A percentile compares a stretch with the other conserved stretches of the same genome.
These are phyloP conservation scores for Fusarium poae DNA, from an alignment of 2,329 filamentous ascomycete genomes.

Conservation along the genomic window DNA sequence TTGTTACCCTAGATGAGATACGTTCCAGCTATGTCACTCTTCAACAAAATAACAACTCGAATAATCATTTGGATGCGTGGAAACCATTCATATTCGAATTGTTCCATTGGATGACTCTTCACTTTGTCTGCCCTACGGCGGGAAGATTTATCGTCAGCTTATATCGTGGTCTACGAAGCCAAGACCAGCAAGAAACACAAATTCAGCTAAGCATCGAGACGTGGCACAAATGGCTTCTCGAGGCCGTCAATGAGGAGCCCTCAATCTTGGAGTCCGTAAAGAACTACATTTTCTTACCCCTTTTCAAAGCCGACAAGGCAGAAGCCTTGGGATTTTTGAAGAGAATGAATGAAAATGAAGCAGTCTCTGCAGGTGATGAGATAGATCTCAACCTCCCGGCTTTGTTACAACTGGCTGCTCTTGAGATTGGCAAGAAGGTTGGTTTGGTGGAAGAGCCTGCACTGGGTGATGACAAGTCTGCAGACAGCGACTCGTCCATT, in stretches of 20 bases:
- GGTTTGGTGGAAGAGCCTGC: slow-evolving; percentile 76
- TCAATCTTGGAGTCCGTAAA: slow-evolving; percentile 72
- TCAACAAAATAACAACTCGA: slow-evolving; percentile 46
- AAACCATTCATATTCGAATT: slow-evolving; percentile 63
- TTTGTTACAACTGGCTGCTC: slow-evolving; percentile 73
- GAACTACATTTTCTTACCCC: slow-evolving; percentile 72
- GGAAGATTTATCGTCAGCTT: slow-evolving; percentile 72
- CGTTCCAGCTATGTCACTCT: slow-evolving; percentile 59
- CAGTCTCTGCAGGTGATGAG: slow-evolving; percentile 60
- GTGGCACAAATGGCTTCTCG: slow-evolving; percentile 70
- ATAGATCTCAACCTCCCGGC: slow-evolving; percentile 65
- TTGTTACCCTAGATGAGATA: slow-evolving; percentile 64
- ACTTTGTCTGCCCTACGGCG: slow-evolving; percentile 70
- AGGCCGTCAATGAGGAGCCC: slow-evolving; percentile 62
- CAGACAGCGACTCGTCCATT: slow-evolving; percentile 48
- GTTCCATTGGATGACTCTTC: slow-evolving; percentile 68
- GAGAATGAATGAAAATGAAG: slow-evolving; percentile 65
- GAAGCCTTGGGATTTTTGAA: slow-evolving; percentile 70
- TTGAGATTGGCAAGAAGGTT: slow-evolving; percentile 78
- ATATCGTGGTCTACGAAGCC: slow-evolving; percentile 62
- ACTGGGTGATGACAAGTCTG: slow-evolving; percentile 41
- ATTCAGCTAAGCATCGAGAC: slow-evolving; percentile 53
- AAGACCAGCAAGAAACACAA: slow-evolving; percentile 40
- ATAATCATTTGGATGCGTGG: slow-evolving; percentile 57
- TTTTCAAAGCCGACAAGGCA: slow-evolving; percentile 70